These are phyloP conservation scores for Boletus patriciae DNA, from an alignment of 768 basidiomycete species.

Conservation along the genomic window DNA sequence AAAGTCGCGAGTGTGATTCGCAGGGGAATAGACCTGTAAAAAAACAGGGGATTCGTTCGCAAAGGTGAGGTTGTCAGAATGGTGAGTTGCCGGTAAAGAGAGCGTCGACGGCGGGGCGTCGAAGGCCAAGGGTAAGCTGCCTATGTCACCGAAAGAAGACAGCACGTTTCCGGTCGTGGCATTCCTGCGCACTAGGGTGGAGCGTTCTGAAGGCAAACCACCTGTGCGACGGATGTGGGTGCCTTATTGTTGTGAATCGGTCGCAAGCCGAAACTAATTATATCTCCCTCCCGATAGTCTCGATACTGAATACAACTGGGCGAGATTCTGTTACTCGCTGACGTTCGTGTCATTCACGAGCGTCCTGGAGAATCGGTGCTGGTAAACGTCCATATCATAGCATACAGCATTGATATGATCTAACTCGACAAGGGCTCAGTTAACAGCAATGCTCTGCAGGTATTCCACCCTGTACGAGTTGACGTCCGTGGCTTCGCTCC, in stretches of 20 bases:
- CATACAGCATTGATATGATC: neutral
- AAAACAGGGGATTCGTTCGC: too few relatives aligned
- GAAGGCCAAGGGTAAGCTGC: too few relatives aligned
- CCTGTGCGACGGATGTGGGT: conserved; percentile 50
- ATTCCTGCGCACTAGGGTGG: conserved; percentile 31
- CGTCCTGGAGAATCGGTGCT: neutral
- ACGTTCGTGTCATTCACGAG: neutral
- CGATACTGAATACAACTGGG: too few relatives aligned
- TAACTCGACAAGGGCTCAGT: conserved; percentile 5
- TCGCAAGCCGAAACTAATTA: too few relatives aligned
- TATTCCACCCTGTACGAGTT: conserved; percentile 67
- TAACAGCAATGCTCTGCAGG: conserved; percentile 48
- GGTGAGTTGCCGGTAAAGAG: too few relatives aligned
- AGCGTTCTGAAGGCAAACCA: conserved; percentile 51
- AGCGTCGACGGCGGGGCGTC: too few relatives aligned
- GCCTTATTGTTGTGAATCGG: neutral
- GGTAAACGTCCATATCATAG: neutral
- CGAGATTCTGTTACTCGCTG: neutral
- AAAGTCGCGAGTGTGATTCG: too few relatives aligned
- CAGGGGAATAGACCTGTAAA: too few relatives aligned
- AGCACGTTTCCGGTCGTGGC: too few relatives aligned
- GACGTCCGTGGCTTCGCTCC: conserved; percentile 57
- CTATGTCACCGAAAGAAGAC: too few relatives aligned
- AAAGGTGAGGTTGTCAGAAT: too few relatives aligned
- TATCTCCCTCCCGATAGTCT: too few relatives aligned